A percentile compares a stretch with the other conserved stretches of the same genome.
Conservation (phyloP, 345 rosid genomes). For the Clausena lansium region DNA sequence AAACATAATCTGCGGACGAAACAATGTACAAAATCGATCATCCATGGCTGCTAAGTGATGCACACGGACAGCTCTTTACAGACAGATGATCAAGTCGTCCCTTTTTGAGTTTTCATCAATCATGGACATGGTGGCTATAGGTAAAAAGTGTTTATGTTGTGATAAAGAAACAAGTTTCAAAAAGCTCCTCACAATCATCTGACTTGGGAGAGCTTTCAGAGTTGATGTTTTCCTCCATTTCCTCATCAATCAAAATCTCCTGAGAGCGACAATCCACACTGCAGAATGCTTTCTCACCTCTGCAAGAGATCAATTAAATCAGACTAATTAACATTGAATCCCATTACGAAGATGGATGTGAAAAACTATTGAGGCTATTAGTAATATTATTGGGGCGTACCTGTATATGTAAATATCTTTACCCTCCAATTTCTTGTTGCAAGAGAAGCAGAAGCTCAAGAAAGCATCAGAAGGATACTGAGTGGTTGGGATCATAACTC, state of each 20-base stretch:
- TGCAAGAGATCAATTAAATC: constrained; percentile 29
- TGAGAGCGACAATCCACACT: constrained; percentile 57
- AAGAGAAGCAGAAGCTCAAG: constrained; percentile 64
- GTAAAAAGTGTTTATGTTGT: constrained; percentile 14
- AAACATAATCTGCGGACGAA: constrained; percentile 30
- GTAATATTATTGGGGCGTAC: constrained; percentile 34
- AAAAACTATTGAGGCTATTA: background rate
- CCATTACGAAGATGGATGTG: background rate
- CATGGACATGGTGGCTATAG: constrained; percentile 31
- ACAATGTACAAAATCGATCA: constrained; percentile 49
- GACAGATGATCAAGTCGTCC: constrained; percentile 49
- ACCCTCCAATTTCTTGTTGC: constrained; percentile 66
- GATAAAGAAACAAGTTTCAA: constrained; percentile 34
- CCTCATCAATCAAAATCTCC: constrained; percentile 64
- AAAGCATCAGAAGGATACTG: constrained; percentile 38
- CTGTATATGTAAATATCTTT: constrained; percentile 83
- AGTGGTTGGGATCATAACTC: constrained; percentile 8
- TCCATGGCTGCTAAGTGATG: constrained; percentile 69
- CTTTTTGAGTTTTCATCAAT: constrained; percentile 24
- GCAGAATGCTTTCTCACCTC: constrained; percentile 90
- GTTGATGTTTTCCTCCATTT: constrained; percentile 33
- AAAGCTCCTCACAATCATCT: constrained; percentile 31
- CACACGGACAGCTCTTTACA: constrained; percentile 65
- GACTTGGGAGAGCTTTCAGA: constrained; percentile 22
- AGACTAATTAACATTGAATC: background rate